Base-by-base conservation (phyloP, 306 rosid genomes). In the Astragalus membranaceus region DNA sequence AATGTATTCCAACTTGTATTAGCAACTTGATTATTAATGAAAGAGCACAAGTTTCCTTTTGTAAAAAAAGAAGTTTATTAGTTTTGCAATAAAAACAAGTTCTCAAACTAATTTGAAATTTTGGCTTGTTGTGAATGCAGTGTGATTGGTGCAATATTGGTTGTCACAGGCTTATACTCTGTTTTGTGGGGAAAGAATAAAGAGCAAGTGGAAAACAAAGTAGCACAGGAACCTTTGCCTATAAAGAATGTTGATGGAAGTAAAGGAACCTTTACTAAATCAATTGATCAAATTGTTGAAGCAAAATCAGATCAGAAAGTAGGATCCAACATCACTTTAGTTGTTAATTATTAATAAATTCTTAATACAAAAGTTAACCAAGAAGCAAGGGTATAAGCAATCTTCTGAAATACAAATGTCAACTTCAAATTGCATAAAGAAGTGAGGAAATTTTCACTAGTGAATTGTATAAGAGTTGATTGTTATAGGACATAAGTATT, bases 131-230 rank as follows among this genome's bases (percentile, higher is more conserved):
- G 67, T 67, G 66, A 70, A 3, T 82, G 88, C 87, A 92, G 93
- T 33, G 81, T 87, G 16, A 50, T 89, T 6, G 89, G 89, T 43
- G 64, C 85, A 13, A 56, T 87, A 41, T 79, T 92, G 81, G 89
- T 92, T 39, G 88, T 92, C 0, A 59, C 83, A 12, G 96, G 98
- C 0, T 83, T 92, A 10, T 89, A 92, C 78, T 78, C 95, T 4
- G 94, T 87, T 41, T 78, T 92, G 8, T 92, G 98, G 98, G 98
- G 98, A 62, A 92, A 92, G 71, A 94, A 92, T 71, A 92, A 83
- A 56, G 98, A 92, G 62, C 60, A 30, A 47, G 12, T 67, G 69
- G 86, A 80, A 61, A 84, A 20, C 10, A 76, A 67, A 63, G 80
- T 55, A 66, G 77, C 52, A 30, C 64, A 67, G 11, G 83, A 87